These are phyloP conservation scores for Halophytophthora batemanensis DNA, from an alignment of 352 stramenopile species.

Conservation along the genomic window DNA sequence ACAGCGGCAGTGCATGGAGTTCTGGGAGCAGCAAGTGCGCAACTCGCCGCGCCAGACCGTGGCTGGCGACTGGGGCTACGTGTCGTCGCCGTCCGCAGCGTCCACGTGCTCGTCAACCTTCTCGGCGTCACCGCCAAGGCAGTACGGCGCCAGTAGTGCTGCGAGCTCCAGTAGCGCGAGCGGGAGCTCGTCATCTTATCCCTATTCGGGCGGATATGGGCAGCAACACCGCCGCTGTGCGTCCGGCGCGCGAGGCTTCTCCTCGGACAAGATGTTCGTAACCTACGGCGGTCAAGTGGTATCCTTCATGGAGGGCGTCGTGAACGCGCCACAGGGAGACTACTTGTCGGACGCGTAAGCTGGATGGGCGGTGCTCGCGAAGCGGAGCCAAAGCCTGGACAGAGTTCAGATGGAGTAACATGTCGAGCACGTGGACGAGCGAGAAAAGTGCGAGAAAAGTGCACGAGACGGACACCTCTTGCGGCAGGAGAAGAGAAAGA, in stretches of 20 bases:
- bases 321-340: slow-evolving; percentile 67
- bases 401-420: no score
- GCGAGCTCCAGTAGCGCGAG: slow-evolving; percentile 18
- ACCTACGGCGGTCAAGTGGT: slow-evolving; percentile 77
- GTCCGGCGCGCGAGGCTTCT: slow-evolving; percentile 21
- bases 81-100: slow-evolving; percentile 24
- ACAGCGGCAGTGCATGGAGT: slow-evolving; percentile 64
- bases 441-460: no score
- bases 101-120: slow-evolving; percentile 33
- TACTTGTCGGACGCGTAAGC: slow-evolving; percentile 33
- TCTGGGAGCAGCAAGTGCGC: slow-evolving; percentile 45
- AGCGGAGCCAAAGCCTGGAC: no score
- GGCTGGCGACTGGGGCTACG: slow-evolving; percentile 23
- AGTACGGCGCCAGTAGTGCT: slow-evolving; percentile 10
- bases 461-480: no score
- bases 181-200: slow-evolving; percentile 13
- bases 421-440: no score
- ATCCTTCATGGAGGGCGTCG: slow-evolving; percentile 80
- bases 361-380: background rate
- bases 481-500: no score
- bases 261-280: slow-evolving; percentile 71
- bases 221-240: background rate
- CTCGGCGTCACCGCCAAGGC: slow-evolving; percentile 21
- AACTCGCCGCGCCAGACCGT: slow-evolving; percentile 44
- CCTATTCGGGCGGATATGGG: slow-evolving; percentile 13